phyloP scores from a whole-genome alignment of 179 eudicot genomes.

The Gypsophila paniculata region DNA sequence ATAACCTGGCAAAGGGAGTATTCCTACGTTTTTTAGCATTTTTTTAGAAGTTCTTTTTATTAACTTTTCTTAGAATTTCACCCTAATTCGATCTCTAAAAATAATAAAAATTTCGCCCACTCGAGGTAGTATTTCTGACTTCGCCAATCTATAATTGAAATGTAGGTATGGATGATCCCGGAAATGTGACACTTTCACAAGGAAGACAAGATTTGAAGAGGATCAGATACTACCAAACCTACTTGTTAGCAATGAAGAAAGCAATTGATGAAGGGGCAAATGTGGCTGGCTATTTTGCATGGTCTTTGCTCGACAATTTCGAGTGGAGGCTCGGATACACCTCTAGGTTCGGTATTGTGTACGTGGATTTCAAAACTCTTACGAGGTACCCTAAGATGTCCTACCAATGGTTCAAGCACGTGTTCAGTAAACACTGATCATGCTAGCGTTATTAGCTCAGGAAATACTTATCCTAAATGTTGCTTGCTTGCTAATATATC shows the following conservation, averaged over 20 bases:
- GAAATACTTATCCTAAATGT: neutral
- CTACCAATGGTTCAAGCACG: conserved; percentile 72
- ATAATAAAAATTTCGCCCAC: too few relatives aligned
- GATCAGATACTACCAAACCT: conserved; percentile 66
- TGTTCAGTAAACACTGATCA: conserved; percentile 28
- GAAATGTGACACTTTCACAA: conserved; percentile 49
- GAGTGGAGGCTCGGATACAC: conserved; percentile 82
- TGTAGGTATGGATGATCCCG: conserved; percentile 92
- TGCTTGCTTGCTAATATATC: neutral
- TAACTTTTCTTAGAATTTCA: neutral
- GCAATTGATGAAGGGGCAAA: conserved; percentile 77
- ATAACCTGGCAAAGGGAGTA: too few relatives aligned
- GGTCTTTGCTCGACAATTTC: conserved; percentile 83
- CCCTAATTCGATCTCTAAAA: too few relatives aligned
- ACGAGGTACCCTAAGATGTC: conserved; percentile 84
- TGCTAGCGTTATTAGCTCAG: neutral
- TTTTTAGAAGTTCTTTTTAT: too few relatives aligned
- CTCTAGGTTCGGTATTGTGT: conserved; percentile 77
- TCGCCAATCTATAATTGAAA: neutral
- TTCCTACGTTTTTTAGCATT: too few relatives aligned
- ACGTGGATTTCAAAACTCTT: conserved; percentile 67
- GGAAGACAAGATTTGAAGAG: conserved; percentile 59
- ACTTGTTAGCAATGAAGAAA: conserved; percentile 52
- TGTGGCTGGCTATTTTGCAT: conserved; percentile 71
- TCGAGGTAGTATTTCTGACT: too few relatives aligned